Evolutionary conservation across 805 yeast genomes (phyloP).

Genomic region (Candida tibetensis): DNA sequence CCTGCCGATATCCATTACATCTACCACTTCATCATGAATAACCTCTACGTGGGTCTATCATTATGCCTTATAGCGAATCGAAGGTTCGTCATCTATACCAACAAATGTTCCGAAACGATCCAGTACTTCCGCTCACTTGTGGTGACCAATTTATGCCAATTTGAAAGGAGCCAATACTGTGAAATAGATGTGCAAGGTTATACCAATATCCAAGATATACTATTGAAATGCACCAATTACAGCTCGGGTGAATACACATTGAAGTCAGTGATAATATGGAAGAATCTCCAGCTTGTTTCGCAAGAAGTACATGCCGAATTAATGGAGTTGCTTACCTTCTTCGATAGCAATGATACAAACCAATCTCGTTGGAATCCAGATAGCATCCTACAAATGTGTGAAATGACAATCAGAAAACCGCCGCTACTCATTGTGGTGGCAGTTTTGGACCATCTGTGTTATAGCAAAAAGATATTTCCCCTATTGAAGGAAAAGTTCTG

Average conservation of each 20-base stretch:
- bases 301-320: conserved; percentile 8
- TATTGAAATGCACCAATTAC: conserved; percentile 2
- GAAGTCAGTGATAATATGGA: conserved; percentile 6
- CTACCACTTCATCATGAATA: conserved; percentile 5
- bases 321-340: conserved; percentile 6
- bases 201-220: conserved; percentile 2
- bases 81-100: conserved; percentile 8
- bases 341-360: conserved; percentile 10
- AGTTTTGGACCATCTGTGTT: conserved; percentile 7
- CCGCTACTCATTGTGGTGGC: conserved; percentile 8
- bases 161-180: conserved; percentile 1
- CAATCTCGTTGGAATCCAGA: conserved; percentile 3
- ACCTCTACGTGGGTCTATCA: conserved; percentile 8
- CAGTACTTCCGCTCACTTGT: conserved; percentile 2
- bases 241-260: conserved; percentile 2
- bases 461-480: conserved; percentile 8
- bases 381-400: conserved; percentile 1
- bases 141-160: conserved; percentile 2
- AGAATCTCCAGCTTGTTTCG: conserved; percentile 2
- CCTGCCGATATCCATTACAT: background rate
- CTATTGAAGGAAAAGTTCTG: conserved; percentile 14
- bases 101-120: background rate
- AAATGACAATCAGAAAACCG: conserved; percentile 5
- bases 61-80: conserved; percentile 5
- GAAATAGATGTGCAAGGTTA: conserved; percentile 5